A percentile compares a stretch with the other conserved stretches of the same genome.
Conservation (phyloP, 2,329 filamentous ascomycete species). For the Setomelanomma holmii region DNA sequence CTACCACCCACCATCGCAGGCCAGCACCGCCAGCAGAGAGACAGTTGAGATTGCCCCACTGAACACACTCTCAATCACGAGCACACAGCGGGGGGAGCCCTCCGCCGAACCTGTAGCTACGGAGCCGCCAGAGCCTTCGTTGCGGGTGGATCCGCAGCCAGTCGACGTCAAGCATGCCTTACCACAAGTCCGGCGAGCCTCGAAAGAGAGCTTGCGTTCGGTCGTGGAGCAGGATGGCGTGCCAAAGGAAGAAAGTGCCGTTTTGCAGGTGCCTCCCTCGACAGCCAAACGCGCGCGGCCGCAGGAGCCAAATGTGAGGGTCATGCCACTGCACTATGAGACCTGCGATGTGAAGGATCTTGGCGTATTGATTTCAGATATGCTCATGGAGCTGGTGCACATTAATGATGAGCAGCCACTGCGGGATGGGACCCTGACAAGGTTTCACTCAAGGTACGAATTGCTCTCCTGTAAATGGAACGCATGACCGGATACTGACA, state of each 20-base stretch:
- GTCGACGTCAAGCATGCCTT: constrained; percentile 26
- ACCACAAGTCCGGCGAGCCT: constrained; percentile 14
- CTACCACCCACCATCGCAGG: constrained; percentile 31
- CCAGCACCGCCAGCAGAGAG: background rate
- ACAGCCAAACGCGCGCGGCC: constrained; percentile 42
- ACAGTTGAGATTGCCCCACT: constrained; percentile 12
- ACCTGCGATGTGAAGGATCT: constrained; percentile 83
- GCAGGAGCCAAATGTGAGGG: constrained; percentile 56
- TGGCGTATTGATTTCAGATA: constrained; percentile 88
- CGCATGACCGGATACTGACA: constrained; percentile 21
- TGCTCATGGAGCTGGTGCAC: constrained; percentile 93
- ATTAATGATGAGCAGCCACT: constrained; percentile 90
- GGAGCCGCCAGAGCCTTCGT: constrained; percentile 44
- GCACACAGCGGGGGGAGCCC: constrained; percentile 37
- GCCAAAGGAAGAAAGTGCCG: constrained; percentile 25
- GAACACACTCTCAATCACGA: constrained; percentile 26
- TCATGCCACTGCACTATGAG: constrained; percentile 79
- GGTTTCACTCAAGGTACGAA: constrained; percentile 88
- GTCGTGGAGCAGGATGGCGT: constrained; percentile 16
- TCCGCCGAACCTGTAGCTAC: constrained; percentile 41
- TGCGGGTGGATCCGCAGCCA: constrained; percentile 45
- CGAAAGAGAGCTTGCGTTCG: constrained; percentile 17
- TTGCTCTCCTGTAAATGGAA: background rate
- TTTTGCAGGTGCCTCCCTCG: constrained; percentile 26
- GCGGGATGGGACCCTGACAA: constrained; percentile 82